Evolutionary conservation across 2,329 filamentous ascomycete species (phyloP), one percentile per base, ranked within the genome.

Genomic region (Alternaria panax): DNA sequence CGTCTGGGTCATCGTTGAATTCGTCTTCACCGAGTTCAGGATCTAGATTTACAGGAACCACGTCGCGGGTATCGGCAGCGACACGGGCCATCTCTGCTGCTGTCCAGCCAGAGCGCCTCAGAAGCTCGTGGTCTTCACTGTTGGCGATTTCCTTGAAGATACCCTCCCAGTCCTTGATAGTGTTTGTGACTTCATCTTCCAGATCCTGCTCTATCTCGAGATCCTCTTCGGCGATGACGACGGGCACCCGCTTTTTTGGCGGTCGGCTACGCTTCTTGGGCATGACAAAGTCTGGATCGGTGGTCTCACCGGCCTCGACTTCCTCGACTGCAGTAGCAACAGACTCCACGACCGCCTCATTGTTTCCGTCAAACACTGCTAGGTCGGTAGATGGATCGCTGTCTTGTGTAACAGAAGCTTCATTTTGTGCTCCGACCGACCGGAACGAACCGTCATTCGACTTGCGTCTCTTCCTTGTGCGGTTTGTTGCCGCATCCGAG

Each of bases 1-100:
- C 92, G 77, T 99, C 95, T 0, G 89, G 90, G 63, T 99, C 95
- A 68, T 96, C 88, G 36, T 89, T 91, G 71, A 98, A 97, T 73
- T 97, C 93, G 57, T 91, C 86, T 57, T 91, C 91, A 51, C 85
- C 87, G 20, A 96, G 89, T 53, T 90, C 87, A 7, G 85, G 83
- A 3, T 67, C 66, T 4, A 51, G 63, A 28, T 62, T 69, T 22
- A 75, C 64, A 7, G 63, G 55, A 1, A 36, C 28, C 12, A 54
- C 47, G 25, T 71, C 68, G 51, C 66, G 64, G 14, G 67, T 64
- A 9, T 74, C 71, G 41, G 63, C 69, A 25, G 73, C 61, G 12
- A 67, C 59, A 32, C 67, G 59, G 12, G 72, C 70, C 20, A 78
- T 66, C 25, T 69, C 60, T 48, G 73, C 63, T 2, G 77, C 77